A percentile compares a stretch with the other conserved stretches of the same genome.
phyloP scores from a whole-genome alignment of 2,329 filamentous ascomycete genomes.

The Nothophoma quercina region DNA sequence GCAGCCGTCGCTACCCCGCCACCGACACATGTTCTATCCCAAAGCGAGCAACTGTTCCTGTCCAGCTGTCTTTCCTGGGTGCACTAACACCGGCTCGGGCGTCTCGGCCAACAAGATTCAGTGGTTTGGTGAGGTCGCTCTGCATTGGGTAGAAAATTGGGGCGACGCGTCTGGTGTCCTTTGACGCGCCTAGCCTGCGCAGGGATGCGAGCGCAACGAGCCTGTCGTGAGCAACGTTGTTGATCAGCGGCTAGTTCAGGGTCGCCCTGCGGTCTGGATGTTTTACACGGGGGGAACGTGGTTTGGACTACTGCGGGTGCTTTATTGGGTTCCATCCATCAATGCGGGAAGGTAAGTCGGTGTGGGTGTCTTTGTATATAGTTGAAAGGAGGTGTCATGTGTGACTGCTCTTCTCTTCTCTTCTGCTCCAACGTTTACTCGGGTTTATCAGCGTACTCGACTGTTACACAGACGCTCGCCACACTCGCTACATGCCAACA shows the following conservation, averaged over 20 bases:
- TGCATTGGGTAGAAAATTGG: conserved; percentile 13
- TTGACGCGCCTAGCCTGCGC: conserved; percentile 16
- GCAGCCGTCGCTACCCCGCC: conserved; percentile 17
- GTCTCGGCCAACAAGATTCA: conserved; percentile 16
- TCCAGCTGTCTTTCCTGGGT: neutral
- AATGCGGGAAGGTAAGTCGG: conserved; percentile 17
- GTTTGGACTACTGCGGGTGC: conserved; percentile 21
- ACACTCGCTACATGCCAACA: conserved; percentile 12
- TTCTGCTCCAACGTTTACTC: conserved; percentile 2
- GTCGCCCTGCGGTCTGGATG: conserved; percentile 20
- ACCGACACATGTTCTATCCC: conserved; percentile 5
- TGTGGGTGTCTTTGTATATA: conserved; percentile 18
- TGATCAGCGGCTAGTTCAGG: conserved; percentile 20
- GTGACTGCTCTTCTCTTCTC: conserved; percentile 5
- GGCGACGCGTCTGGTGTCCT: conserved; percentile 11
- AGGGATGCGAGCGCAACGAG: conserved; percentile 3
- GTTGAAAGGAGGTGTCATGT: conserved; percentile 13
- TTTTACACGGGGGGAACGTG: conserved; percentile 18
- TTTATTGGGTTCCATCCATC: conserved; percentile 21
- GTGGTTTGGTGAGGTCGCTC: neutral
- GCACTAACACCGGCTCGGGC: neutral
- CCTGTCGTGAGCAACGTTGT: conserved; percentile 16
- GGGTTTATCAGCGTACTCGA: neutral
- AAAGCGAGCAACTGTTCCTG: conserved; percentile 16
- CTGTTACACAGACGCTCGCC: neutral